Evolutionary conservation across 2,329 filamentous ascomycete genomes (phyloP).

Genomic region (Botrytis tulipae): DNA sequence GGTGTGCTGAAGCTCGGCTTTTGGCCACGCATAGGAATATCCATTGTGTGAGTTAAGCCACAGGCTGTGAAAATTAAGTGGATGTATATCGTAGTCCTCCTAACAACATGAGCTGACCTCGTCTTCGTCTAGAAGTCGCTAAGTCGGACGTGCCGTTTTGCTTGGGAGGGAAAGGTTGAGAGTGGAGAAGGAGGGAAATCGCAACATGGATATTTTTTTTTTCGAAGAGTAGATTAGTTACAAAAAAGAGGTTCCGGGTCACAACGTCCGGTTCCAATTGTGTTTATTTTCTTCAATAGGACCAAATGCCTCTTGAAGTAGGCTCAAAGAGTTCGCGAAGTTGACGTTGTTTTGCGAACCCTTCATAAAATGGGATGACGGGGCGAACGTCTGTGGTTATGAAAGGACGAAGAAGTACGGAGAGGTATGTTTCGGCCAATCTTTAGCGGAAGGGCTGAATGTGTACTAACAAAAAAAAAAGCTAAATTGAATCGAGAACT

Average conservation of each 20-base stretch:
- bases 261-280: not conserved
- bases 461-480: not conserved
- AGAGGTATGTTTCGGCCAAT: constrained; percentile 3
- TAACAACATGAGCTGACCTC: constrained; percentile 13
- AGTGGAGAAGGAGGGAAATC: constrained; percentile 27
- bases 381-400: constrained; percentile 15
- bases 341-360: constrained; percentile 12
- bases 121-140: constrained; percentile 28
- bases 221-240: constrained; percentile 29
- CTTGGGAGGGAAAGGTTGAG: constrained; percentile 31
- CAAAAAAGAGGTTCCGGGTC: constrained; percentile 16
- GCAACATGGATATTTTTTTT: constrained; percentile 34
- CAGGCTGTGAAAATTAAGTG: constrained; percentile 6
- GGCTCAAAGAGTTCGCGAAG: constrained; percentile 13
- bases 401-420: constrained; percentile 3
- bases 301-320: constrained; percentile 15
- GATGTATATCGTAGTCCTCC: constrained; percentile 6
- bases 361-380: constrained; percentile 10
- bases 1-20: constrained; percentile 21
- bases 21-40: constrained; percentile 41
- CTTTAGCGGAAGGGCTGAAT: constrained; percentile 19
- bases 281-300: not conserved
- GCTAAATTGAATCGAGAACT: constrained; percentile 4
- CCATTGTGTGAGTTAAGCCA: constrained; percentile 40
- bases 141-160: constrained; percentile 22